Evolutionary conservation across 2,329 filamentous ascomycete genomes (phyloP), one percentile per base, ranked within the genome.

Genomic region (Rhynchosporium secalis): DNA sequence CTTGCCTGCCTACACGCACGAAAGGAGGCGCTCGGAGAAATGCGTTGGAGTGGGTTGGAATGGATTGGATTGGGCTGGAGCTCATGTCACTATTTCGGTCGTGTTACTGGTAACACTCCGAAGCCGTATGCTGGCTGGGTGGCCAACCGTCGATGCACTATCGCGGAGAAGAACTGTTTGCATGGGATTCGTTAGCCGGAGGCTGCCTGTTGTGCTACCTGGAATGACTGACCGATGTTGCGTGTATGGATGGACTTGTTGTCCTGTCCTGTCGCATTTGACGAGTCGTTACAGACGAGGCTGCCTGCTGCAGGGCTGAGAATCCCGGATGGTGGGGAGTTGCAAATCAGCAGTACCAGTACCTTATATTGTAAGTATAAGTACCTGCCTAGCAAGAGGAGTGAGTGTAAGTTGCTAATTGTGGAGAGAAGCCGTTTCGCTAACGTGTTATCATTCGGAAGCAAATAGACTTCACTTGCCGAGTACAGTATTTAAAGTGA

Each of bases 261-360:
- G 29, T 52, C 13, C n/a, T 26, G 49, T 26, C 1, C 15, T 40
- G 15, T 36, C 1, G 20, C 20, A 20, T 20, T 20, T 20, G 20
- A 28, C 29, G 8, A 26, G 10, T 6, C 2, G 47, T 20, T 20
- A 20, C 20, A 49, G 47, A 40, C 49, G 15, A 52, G 49, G 49
- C 33, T 40, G 49, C n/a, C 13, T 36, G 48, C 31, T 36, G 48
- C 48, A 52, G 49, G 49, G 49, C 49, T 38, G 31, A 26, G 31
- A 3, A 52, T 12, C 12, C 48, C 48, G 48, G 29, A 31, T 33
- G 49, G 49, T 52, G 49, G 49, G 49, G 49, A 10, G 41, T 4
- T 9, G 40, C 15, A 15, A 41, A 41, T 4, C 9, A 41, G 40
- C 10, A 41, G 15, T 12, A 12, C 4, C 8, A 6, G 40, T 12